Base-by-base conservation (phyloP, 306 rosid species). In the Medicago truncatula region DNA sequence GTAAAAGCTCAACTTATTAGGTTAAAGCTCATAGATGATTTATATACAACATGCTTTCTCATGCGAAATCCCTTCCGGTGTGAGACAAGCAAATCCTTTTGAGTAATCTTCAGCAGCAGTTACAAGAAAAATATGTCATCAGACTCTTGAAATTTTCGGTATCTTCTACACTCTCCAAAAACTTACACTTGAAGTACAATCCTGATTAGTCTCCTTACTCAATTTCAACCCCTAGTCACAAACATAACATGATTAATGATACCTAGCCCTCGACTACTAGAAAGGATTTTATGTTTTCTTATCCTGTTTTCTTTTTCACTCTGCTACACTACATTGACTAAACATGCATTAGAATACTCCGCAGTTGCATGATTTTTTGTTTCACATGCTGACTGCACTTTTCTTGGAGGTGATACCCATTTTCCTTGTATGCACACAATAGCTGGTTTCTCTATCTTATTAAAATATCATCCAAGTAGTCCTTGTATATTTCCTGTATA, bases 81-180 rank as follows among this genome's bases (percentile, higher is more conserved):
- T 25, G 67, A 66, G 53, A 66, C 17, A 9, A 58, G 17, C 18
- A 62, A 58, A 74, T 67, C 46, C 21, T 17, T 34, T 64, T 7
- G 39, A 43, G 47, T 7, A 62, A 54, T 43, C 25, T 39, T 60
- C 72, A 13, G 41, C 9, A 20, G 62, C 10, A 9, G 18, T 44
- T 20, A 54, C 50, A 23, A 56, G 25, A 28, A 25, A 64, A 64
- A 16, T 64, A 47, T 63, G 53, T 36, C 78, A 62, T 43, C 73
- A 28, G 38, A 40, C 61, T 68, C 23, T 16, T 23, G 13, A 56
- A 54, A 56, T 0, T 41, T 31, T 28, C 9, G 47, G 68, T 67
- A 46, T 77, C 46, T 43, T 66, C 25, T 58, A 77, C 72, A 77
- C 64, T 65, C 21, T 73, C 79, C 36, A 58, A 39, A 72, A 71